Conservation (phyloP, 345 rosid species). For the Bruguiera sexangula region DNA sequence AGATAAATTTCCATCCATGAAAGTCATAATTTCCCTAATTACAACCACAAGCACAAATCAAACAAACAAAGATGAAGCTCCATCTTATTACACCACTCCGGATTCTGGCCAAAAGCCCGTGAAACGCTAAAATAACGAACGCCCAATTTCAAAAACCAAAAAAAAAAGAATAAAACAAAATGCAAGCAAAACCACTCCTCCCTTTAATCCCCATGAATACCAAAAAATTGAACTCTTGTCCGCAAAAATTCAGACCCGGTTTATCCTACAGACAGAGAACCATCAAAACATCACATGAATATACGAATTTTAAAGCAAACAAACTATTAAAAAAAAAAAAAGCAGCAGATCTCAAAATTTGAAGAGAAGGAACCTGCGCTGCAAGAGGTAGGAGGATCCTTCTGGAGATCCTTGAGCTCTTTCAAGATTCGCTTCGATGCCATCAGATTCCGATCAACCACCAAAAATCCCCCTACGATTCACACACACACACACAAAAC, state of each 20-base stretch:
- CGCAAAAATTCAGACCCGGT: too few species aligned
- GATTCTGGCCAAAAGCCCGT: background rate
- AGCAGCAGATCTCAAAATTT: slow-evolving; percentile 10
- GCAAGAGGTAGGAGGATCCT: slow-evolving; percentile 83
- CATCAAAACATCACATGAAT: too few species aligned
- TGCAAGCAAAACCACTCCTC: background rate
- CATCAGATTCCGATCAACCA: slow-evolving; percentile 29
- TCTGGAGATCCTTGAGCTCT: slow-evolving; percentile 85
- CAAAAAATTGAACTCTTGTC: too few species aligned
- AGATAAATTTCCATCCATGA: background rate
- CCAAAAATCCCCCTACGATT: slow-evolving; percentile 14
- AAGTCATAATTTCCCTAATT: background rate
- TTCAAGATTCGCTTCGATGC: slow-evolving; percentile 90
- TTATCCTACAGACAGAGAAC: too few species aligned
- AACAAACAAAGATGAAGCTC: background rate
- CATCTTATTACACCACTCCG: background rate
- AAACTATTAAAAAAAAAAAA: background rate
- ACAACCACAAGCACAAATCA: background rate
- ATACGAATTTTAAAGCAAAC: background rate
- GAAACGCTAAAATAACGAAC: background rate
- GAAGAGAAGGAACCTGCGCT: slow-evolving; percentile 55
- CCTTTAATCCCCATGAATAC: too few species aligned
- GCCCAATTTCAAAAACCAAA: background rate
- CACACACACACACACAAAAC: background rate
- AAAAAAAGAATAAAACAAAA: background rate